These are phyloP conservation scores for Arabidopsis arenosa DNA, from an alignment of 345 rosid genomes.

Conservation along the genomic window DNA sequence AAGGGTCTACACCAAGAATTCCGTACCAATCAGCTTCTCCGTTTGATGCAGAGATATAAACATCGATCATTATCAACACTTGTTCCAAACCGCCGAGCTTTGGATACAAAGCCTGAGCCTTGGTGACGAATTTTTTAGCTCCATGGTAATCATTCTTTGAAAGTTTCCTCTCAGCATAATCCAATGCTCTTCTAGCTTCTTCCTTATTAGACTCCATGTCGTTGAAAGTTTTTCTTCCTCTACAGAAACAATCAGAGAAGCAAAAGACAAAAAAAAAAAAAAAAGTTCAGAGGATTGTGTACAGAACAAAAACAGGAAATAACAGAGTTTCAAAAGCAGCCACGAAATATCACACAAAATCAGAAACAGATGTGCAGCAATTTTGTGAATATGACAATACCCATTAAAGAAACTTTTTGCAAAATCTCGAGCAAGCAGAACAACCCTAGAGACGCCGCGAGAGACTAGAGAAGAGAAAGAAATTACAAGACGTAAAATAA, in stretches of 20 bases:
- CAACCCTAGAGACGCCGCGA: neutral
- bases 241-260: neutral
- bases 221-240: neutral
- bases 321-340: neutral
- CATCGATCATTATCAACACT: slow-evolving; percentile 13
- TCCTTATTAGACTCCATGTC: slow-evolving; percentile 25
- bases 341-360: neutral
- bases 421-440: neutral
- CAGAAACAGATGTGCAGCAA: neutral
- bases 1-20: slow-evolving; percentile 61
- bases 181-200: slow-evolving; percentile 24
- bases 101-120: slow-evolving; percentile 37
- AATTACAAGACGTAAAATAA: neutral
- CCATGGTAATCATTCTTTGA: slow-evolving; percentile 17
- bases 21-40: slow-evolving; percentile 71
- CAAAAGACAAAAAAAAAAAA: neutral
- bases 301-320: slow-evolving; percentile 6
- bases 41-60: slow-evolving; percentile 4
- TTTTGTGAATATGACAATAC: neutral
- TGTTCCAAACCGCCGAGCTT: slow-evolving; percentile 35
- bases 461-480: neutral
- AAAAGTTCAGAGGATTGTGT: neutral
- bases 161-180: slow-evolving; percentile 22
- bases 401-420: neutral
- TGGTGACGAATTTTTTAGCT: neutral